phyloP scores from a whole-genome alignment of 179 eudicot species.

The Nepenthes alata region DNA sequence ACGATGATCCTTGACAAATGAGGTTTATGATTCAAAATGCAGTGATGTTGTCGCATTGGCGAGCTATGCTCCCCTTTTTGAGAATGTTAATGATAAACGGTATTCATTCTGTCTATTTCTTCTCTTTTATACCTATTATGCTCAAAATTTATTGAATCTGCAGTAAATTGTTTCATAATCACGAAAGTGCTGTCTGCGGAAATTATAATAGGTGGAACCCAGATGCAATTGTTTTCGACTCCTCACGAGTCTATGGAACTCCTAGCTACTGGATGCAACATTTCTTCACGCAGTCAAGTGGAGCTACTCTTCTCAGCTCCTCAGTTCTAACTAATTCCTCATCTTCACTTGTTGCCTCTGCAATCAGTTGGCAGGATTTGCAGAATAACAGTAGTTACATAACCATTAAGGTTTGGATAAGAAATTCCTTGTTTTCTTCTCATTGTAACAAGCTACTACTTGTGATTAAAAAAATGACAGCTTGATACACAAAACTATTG shows the following conservation, averaged over 20 bases:
- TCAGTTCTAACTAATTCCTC: slow-evolving; percentile 38
- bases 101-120: slow-evolving; percentile 11
- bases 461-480: no score
- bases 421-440: no score
- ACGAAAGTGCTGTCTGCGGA: no score
- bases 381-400: slow-evolving; percentile 35
- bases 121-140: neutral
- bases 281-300: slow-evolving; percentile 65
- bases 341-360: slow-evolving; percentile 56
- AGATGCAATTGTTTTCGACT: slow-evolving; percentile 81
- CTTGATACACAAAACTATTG: no score
- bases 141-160: neutral
- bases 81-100: slow-evolving; percentile 63
- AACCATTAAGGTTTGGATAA: slow-evolving; percentile 52
- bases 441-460: no score
- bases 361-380: slow-evolving; percentile 50
- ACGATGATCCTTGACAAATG: slow-evolving; percentile 1
- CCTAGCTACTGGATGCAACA: slow-evolving; percentile 97
- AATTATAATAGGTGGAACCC: slow-evolving; percentile 43
- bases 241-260: slow-evolving; percentile 67
- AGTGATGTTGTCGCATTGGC: slow-evolving; percentile 89
- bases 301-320: slow-evolving; percentile 58
- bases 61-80: slow-evolving; percentile 92
- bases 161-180: neutral
- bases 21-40: slow-evolving; percentile 19